These are phyloP conservation scores for Euphorbia peplus DNA, from an alignment of 345 rosid genomes.

Conservation along the genomic window DNA sequence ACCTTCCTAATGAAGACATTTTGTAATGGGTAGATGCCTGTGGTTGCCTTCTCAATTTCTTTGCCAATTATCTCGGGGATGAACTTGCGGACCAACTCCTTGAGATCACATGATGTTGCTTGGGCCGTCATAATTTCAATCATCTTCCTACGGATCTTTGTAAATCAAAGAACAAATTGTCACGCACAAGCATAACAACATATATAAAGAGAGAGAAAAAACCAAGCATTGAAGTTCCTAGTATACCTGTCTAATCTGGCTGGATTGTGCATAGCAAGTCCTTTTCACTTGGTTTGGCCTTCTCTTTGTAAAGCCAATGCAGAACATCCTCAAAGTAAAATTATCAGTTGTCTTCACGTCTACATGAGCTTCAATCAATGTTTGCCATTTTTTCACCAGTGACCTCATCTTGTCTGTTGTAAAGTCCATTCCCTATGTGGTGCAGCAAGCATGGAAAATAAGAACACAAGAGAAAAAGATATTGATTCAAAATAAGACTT, in stretches of 20 bases:
- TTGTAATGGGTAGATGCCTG: constrained; percentile 76
- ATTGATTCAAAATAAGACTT: neutral
- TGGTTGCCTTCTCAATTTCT: constrained; percentile 88
- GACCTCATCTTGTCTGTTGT: constrained; percentile 96
- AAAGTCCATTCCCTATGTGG: constrained; percentile 83
- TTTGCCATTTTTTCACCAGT: constrained; percentile 91
- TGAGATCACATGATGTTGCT: constrained; percentile 88
- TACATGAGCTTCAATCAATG: constrained; percentile 86
- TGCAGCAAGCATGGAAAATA: neutral
- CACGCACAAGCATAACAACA: neutral
- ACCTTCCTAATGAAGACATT: constrained; percentile 89
- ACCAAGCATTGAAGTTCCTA: neutral
- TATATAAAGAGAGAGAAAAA: too few relatives aligned
- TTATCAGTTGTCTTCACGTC: constrained; percentile 94
- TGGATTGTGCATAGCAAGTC: constrained; percentile 92
- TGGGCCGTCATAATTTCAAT: constrained; percentile 79
- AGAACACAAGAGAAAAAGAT: neutral
- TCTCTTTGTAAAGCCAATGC: constrained; percentile 92
- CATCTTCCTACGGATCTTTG: constrained; percentile 87
- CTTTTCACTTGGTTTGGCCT: constrained; percentile 91
- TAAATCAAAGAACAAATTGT: neutral
- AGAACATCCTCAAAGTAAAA: constrained; percentile 83
- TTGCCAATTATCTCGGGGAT: constrained; percentile 83
- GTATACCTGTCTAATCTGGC: constrained; percentile 79
- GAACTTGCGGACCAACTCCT: constrained; percentile 74